Conservation (phyloP, 164 flowering plant genomes). For the Berberis thunbergii region DNA sequence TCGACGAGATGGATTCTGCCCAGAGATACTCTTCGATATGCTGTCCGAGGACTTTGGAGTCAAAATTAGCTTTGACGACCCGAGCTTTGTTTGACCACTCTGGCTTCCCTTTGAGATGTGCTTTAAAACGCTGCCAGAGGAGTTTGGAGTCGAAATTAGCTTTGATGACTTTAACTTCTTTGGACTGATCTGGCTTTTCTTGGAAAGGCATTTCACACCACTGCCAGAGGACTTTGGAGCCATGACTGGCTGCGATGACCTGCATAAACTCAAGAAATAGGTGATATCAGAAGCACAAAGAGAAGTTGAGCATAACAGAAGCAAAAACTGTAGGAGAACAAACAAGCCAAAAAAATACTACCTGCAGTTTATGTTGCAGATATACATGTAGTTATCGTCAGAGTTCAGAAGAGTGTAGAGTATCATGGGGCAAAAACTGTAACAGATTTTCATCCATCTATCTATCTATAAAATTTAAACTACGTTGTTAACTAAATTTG, state of each 20-base stretch:
- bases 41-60: conserved; percentile 15
- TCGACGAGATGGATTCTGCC: conserved; percentile 23
- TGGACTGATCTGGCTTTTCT: no score
- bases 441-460: no score
- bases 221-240: conserved; percentile 12
- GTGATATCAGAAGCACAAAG: no score
- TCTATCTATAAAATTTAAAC: no score
- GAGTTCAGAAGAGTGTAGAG: no score
- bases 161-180: conserved; percentile 2
- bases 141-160: conserved; percentile 8
- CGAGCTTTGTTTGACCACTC: conserved; percentile 41
- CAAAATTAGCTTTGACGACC: conserved; percentile 10
- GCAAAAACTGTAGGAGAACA: no score
- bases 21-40: conserved; percentile 17
- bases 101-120: conserved; percentile 12
- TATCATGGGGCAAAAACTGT: no score
- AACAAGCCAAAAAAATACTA: no score
- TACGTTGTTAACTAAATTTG: no score
- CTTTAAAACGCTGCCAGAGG: conserved; percentile 10
- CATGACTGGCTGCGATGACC: conserved; percentile 21
- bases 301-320: no score
- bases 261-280: conserved; percentile 13
- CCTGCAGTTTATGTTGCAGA: no score
- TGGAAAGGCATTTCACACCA: neutral
- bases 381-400: no score